Base-by-base conservation (phyloP, 352 stramenopile species). In the Phytophthora syringae region DNA sequence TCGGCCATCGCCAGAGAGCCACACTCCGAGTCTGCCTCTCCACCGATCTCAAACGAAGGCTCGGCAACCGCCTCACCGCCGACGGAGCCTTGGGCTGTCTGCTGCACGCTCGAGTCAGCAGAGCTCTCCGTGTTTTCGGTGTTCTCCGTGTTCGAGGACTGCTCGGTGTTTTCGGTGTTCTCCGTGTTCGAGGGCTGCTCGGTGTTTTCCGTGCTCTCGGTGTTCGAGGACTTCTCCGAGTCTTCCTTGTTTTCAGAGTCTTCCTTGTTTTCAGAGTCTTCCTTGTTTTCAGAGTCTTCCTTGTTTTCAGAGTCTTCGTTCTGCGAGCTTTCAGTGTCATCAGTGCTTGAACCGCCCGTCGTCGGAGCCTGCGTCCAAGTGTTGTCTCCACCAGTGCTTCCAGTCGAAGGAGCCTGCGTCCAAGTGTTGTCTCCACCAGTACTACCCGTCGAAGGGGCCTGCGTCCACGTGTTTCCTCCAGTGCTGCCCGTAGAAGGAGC, bases 1-100 rank as follows among this genome's bases (percentile, higher is more conserved):
- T 51, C 52, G 13, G 52, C 40, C 36, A 60, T 60, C 4, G 40
- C 52, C 9, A 60, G 40, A 22, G 52, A 62, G 22, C 54, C 54
- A 34, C 53, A 61, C n/a, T 62, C 54, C 2, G 40, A 60, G 27
- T 60, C 52, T 15, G 50, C 50, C 12, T 57, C 50, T 22, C 34
- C 50, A 36, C 20, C 50, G 21, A 57, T 18, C 18, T 45, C 39
- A 2, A 9, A 22, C 2, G 37, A 45, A 24, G 39, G 39, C 13
- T 51, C 43, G n/a, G n/a, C n/a, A n/a, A n/a, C n/a, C 7, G 43
- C 43, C 5, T 51, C 48, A 27, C 48, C 27, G 9, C 48, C 30
- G 24, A 49, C 32, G 10, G 27, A 48, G 12, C 22, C 15, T 20
- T 59, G 12, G 34, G 18, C 6, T n/a, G 39, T 37, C 34, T 49